Evolutionary conservation across 2,329 filamentous ascomycete species (phyloP).

Genomic region (Scedosporium minutisporum): DNA sequence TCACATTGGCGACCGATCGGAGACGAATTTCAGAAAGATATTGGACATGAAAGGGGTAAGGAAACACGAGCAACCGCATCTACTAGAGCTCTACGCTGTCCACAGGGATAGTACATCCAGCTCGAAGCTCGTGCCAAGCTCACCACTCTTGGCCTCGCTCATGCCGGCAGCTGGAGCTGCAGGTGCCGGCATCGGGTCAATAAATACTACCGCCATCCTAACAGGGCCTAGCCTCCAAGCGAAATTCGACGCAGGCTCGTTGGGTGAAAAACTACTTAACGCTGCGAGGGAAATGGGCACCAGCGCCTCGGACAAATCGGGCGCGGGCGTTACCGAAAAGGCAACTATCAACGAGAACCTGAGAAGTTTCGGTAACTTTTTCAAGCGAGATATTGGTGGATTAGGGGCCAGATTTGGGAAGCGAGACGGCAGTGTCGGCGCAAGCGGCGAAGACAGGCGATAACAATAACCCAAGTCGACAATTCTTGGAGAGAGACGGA

Average conservation of each 20-base stretch:
- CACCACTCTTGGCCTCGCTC: slow-evolving; percentile 61
- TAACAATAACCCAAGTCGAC: no score
- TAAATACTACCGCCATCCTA: slow-evolving; percentile 33
- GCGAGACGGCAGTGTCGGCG: slow-evolving; percentile 33
- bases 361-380: slow-evolving; percentile 94
- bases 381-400: slow-evolving; percentile 74
- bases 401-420: slow-evolving; percentile 66
- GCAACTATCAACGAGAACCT: slow-evolving; percentile 84
- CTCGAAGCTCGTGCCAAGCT: slow-evolving; percentile 60
- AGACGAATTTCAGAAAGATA: slow-evolving; percentile 92
- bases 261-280: slow-evolving; percentile 82
- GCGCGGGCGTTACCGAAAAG: slow-evolving; percentile 33
- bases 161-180: slow-evolving; percentile 34
- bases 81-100: slow-evolving; percentile 74
- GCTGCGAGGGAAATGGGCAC: slow-evolving; percentile 79
- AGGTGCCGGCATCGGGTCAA: slow-evolving; percentile 25
- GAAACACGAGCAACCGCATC: slow-evolving; percentile 69
- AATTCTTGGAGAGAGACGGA: no score
- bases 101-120: slow-evolving; percentile 70
- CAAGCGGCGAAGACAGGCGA: slow-evolving; percentile 7
- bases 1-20: slow-evolving; percentile 87
- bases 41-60: slow-evolving; percentile 90
- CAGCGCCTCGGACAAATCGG: slow-evolving; percentile 13
- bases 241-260: slow-evolving; percentile 69
- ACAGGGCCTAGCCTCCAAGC: slow-evolving; percentile 30